Conservation (phyloP, 768 basidiomycete species). For the Termitomyces sp. region DNA sequence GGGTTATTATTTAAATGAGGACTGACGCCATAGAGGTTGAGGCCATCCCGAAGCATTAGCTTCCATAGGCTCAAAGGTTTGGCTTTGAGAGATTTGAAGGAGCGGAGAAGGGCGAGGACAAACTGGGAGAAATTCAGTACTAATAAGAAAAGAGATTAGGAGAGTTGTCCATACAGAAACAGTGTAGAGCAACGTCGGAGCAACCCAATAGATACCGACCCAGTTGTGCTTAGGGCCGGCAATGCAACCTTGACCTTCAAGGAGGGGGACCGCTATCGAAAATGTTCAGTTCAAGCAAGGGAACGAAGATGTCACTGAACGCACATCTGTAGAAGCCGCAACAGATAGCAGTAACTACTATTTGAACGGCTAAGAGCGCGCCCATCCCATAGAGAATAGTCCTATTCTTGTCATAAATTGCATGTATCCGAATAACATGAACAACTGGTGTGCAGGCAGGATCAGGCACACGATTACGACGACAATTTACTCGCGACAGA, state of each 20-base stretch:
- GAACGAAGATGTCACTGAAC: conserved; percentile 18
- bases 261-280: conserved; percentile 59
- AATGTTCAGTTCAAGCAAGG: conserved; percentile 1
- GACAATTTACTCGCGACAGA: conserved; percentile 18
- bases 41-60: conserved; percentile 85
- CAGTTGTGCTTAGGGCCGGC: conserved; percentile 77
- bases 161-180: conserved; percentile 48
- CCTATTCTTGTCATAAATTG: conserved; percentile 68
- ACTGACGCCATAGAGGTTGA: conserved; percentile 78
- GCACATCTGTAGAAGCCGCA: conserved; percentile 77
- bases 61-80: conserved; percentile 73
- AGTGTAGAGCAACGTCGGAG: conserved; percentile 69
- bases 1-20: not conserved
- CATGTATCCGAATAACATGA: conserved; percentile 76
- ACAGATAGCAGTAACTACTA: conserved; percentile 68
- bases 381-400: conserved; percentile 53
- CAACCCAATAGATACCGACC: conserved; percentile 86
- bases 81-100: conserved; percentile 49
- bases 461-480: not conserved
- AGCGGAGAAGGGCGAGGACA: conserved; percentile 56
- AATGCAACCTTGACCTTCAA: conserved; percentile 79
- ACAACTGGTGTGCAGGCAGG: conserved; percentile 33
- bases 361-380: conserved; percentile 58
- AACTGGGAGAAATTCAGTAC: conserved; percentile 32
- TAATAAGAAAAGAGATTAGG: not conserved